Percentiles rank a stretch among this genome's conserved stretches.
Conservation (phyloP, 768 basidiomycete species). For the Russula emetica region DNA sequence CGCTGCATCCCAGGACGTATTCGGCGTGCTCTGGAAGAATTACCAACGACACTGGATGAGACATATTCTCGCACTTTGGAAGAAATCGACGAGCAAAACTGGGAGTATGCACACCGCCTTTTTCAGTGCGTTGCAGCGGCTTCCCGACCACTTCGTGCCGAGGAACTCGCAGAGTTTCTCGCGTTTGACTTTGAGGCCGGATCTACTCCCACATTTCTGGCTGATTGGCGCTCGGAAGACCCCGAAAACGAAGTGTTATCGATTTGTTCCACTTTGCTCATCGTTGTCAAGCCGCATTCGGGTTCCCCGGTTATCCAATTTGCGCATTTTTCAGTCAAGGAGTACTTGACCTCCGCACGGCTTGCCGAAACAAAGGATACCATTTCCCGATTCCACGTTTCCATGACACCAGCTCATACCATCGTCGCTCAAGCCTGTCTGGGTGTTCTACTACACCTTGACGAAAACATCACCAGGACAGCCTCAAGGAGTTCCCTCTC, state of each 20-base stretch:
- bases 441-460: not conserved
- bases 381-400: not conserved
- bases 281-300: not conserved
- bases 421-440: not conserved
- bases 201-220: not conserved
- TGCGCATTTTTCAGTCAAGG: not conserved
- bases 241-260: not conserved
- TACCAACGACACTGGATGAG: not conserved
- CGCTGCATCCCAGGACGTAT: not conserved
- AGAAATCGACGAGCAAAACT: not conserved
- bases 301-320: not conserved
- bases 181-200: not conserved
- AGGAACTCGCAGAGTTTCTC: conserved; percentile 1
- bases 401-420: not conserved
- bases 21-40: not conserved
- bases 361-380: not conserved
- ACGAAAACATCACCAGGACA: not conserved
- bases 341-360: not conserved
- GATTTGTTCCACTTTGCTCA: not conserved
- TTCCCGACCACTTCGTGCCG: not conserved
- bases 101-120: not conserved
- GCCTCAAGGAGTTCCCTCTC: not conserved
- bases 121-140: not conserved
- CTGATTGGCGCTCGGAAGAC: not conserved
- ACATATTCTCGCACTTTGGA: not conserved